Percentiles rank a stretch among this genome's conserved stretches.
These are phyloP conservation scores for Gonium pectorale DNA, from an alignment of 139 green algal genomes.

Conservation along the genomic window DNA sequence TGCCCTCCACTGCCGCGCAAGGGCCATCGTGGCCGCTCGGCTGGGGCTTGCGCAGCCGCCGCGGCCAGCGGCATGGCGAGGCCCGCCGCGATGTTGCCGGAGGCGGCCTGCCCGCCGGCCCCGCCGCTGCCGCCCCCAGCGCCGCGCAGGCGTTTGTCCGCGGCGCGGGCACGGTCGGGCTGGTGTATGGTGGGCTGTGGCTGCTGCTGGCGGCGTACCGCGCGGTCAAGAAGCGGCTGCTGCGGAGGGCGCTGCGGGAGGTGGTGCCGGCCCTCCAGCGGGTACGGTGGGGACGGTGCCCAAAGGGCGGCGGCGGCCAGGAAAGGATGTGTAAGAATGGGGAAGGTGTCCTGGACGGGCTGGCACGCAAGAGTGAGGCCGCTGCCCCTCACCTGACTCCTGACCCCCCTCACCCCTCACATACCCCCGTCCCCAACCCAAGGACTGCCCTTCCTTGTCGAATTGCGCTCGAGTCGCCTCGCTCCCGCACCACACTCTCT, in stretches of 20 bases:
- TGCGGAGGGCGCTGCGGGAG: constrained; percentile 20
- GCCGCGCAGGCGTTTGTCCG: background rate
- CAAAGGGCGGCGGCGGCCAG: too few species aligned
- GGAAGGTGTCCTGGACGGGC: too few species aligned
- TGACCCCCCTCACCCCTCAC: background rate
- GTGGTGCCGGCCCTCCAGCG: constrained; percentile 21
- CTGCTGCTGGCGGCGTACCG: constrained; percentile 9
- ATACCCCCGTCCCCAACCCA: background rate
- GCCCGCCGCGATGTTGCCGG: too few species aligned
- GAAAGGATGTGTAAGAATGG: too few species aligned
- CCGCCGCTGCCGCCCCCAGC: background rate
- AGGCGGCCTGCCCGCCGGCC: too few species aligned
- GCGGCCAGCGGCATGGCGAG: too few species aligned
- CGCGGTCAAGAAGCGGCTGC: constrained; percentile 17
- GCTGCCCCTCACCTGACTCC: too few species aligned
- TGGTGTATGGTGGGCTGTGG: constrained; percentile 27
- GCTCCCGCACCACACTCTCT: background rate
- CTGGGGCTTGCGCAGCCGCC: background rate
- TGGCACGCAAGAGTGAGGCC: too few species aligned
- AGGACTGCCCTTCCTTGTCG: too few species aligned
- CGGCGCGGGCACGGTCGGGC: background rate
- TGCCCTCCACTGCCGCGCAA: background rate
- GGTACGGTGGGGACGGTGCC: background rate
- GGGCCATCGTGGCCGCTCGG: background rate
- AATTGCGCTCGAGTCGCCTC: too few species aligned